A percentile compares a stretch with the other conserved stretches of the same genome.
phyloP scores from a whole-genome alignment of 2,329 filamentous ascomycete genomes.

The Fusarium falciforme region DNA sequence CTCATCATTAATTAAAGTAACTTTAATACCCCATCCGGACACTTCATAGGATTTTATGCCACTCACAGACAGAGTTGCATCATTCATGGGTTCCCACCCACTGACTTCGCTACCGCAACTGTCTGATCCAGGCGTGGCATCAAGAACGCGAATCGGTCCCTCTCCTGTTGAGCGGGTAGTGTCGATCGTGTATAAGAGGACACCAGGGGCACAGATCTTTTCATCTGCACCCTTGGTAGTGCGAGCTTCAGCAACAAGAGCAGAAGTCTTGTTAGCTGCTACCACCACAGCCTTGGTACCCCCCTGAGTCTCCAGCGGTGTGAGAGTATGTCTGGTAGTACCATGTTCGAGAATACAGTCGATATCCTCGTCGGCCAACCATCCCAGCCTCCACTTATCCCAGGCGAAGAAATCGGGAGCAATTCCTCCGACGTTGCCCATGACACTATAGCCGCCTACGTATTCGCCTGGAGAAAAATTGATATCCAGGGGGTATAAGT shows the following conservation, averaged over 20 bases:
- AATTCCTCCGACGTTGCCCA: slow-evolving; percentile 50
- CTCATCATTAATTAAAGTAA: slow-evolving; percentile 10
- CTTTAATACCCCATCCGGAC: slow-evolving; percentile 25
- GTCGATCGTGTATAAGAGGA: slow-evolving; percentile 51
- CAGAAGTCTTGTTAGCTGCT: slow-evolving; percentile 16
- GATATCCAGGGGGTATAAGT: slow-evolving; percentile 48
- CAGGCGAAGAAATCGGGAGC: slow-evolving; percentile 53
- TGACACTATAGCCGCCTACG: slow-evolving; percentile 52
- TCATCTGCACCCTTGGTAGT: slow-evolving; percentile 40
- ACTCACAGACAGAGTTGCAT: slow-evolving; percentile 44
- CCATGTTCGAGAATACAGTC: slow-evolving; percentile 45
- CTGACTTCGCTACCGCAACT: slow-evolving; percentile 41
- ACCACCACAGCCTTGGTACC: slow-evolving; percentile 30
- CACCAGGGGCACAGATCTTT: slow-evolving; percentile 46
- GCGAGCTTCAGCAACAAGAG: slow-evolving; percentile 50
- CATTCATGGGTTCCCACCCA: slow-evolving; percentile 42
- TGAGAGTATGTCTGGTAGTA: slow-evolving; percentile 42
- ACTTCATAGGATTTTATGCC: slow-evolving; percentile 8
- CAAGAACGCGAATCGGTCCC: slow-evolving; percentile 48
- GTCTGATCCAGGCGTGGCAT: slow-evolving; percentile 45
- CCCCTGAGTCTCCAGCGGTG: slow-evolving; percentile 12
- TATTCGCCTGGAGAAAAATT: slow-evolving; percentile 42
- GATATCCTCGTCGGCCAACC: slow-evolving; percentile 48
- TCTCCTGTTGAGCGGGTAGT: slow-evolving; percentile 43
- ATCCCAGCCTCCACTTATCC: slow-evolving; percentile 54